Evolutionary conservation across 768 basidiomycete species (phyloP).

Genomic region (Boletus edulis): DNA sequence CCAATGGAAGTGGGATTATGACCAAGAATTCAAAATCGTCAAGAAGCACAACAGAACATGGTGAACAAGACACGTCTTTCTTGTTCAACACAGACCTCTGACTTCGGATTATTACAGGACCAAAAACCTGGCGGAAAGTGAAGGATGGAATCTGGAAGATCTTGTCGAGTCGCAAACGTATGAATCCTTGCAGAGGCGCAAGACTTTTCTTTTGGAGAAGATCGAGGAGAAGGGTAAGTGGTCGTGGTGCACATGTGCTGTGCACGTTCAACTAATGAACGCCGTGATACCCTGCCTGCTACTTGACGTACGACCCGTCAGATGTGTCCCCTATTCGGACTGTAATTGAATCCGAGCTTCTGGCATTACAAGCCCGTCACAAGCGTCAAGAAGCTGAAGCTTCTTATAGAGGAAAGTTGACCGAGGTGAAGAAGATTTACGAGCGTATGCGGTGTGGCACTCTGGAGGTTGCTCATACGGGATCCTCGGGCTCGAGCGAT

Average conservation of each 20-base stretch:
- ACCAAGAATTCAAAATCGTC: not conserved
- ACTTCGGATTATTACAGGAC: slow-evolving; percentile 31
- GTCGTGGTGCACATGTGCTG: not conserved
- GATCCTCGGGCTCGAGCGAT: not conserved
- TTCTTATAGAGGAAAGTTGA: slow-evolving; percentile 25
- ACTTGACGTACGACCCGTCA: not conserved
- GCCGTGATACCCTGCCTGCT: not conserved
- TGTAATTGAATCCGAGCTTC: slow-evolving; percentile 30
- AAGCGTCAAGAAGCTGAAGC: slow-evolving; percentile 28
- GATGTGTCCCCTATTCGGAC: slow-evolving; percentile 18
- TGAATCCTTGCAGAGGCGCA: slow-evolving; percentile 36
- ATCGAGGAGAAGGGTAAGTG: slow-evolving; percentile 38
- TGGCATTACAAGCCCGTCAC: slow-evolving; percentile 22
- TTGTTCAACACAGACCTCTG: not conserved
- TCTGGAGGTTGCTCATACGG: not conserved
- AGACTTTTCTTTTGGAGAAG: slow-evolving; percentile 38
- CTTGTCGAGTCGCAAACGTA: slow-evolving; percentile 41
- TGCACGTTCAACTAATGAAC: not conserved
- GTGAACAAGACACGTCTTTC: slow-evolving; percentile 3
- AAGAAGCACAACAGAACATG: slow-evolving; percentile 13
- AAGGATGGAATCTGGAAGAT: slow-evolving; percentile 45
- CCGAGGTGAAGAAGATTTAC: slow-evolving; percentile 43
- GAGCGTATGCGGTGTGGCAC: slow-evolving; percentile 41
- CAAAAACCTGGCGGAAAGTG: slow-evolving; percentile 27
- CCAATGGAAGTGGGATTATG: slow-evolving; percentile 28